These are phyloP conservation scores for Microbotryum intermedium DNA, from an alignment of 1,284 basidiomycete species.

Conservation along the genomic window DNA sequence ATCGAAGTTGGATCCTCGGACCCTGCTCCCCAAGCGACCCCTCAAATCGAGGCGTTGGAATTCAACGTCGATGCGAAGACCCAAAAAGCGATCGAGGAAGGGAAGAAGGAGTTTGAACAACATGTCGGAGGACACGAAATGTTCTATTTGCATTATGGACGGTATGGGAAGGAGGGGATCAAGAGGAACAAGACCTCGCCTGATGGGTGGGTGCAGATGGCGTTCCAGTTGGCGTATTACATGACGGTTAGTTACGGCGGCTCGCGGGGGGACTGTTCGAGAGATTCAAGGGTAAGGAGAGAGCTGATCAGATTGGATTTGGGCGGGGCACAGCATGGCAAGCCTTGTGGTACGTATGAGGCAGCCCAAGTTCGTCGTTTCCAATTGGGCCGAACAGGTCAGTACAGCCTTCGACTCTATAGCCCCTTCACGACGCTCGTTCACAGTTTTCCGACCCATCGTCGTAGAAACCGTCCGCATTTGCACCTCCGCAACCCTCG, in stretches of 20 bases:
- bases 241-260: slow-evolving; percentile 33
- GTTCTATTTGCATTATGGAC: slow-evolving; percentile 53
- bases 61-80: slow-evolving; percentile 54
- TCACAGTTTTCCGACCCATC: too few relatives aligned
- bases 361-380: slow-evolving; percentile 76
- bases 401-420: too few relatives aligned
- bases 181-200: slow-evolving; percentile 76
- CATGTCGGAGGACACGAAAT: slow-evolving; percentile 63
- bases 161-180: slow-evolving; percentile 78
- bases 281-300: slow-evolving; percentile 32
- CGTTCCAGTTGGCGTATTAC: slow-evolving; percentile 74
- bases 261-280: too few relatives aligned
- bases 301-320: slow-evolving; percentile 38
- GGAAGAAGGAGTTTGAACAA: slow-evolving; percentile 52
- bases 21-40: slow-evolving; percentile 50
- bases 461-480: slow-evolving; percentile 65
- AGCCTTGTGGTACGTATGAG: slow-evolving; percentile 55
- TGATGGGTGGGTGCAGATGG: slow-evolving; percentile 87
- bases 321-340: not conserved
- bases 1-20: slow-evolving; percentile 31
- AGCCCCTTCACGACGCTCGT: too few relatives aligned
- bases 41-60: slow-evolving; percentile 47
- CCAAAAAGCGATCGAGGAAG: slow-evolving; percentile 49
- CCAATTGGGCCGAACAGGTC: slow-evolving; percentile 64
- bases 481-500: slow-evolving; percentile 59